Percentiles rank a stretch among this genome's conserved stretches.
Evolutionary conservation across 208 protist genomes (phyloP).

Genomic region (Leishmania tarentolae): DNA sequence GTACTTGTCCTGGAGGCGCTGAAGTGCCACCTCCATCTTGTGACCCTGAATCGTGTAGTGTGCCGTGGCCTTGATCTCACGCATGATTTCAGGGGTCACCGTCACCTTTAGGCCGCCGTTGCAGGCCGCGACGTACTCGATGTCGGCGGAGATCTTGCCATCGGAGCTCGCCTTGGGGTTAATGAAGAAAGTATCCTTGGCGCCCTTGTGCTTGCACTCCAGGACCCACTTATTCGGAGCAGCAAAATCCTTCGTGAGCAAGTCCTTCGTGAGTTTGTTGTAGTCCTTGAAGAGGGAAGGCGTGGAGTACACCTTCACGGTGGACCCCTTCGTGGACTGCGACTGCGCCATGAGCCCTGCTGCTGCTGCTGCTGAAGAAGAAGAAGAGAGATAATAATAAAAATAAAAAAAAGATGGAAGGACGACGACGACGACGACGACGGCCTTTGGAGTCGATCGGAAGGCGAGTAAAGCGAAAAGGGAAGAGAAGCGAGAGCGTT

Average conservation of each 20-base stretch:
- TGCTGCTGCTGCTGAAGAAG: no score
- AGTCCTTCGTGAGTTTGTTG: constrained; percentile 77
- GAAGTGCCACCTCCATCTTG: constrained; percentile 57
- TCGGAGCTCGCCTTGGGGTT: constrained; percentile 52
- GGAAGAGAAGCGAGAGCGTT: neutral
- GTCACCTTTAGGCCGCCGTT: constrained; percentile 56
- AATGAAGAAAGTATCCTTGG: constrained; percentile 57
- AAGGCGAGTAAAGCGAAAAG: neutral
- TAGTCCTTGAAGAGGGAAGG: constrained; percentile 77
- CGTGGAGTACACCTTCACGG: constrained; percentile 25
- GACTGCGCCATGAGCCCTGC: neutral
- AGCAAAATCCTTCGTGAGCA: constrained; percentile 73
- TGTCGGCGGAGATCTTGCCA: constrained; percentile 49
- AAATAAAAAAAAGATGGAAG: no score
- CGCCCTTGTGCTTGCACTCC: constrained; percentile 80
- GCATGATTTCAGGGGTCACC: constrained; percentile 36
- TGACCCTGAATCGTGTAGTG: constrained; percentile 55
- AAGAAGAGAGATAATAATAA: no score
- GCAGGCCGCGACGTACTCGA: constrained; percentile 65
- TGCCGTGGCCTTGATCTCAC: constrained; percentile 41
- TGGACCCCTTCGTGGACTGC: constrained; percentile 4
- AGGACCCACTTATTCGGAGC: constrained; percentile 58
- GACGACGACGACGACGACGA: neutral
- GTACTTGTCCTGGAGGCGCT: constrained; percentile 44
- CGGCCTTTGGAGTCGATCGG: neutral